phyloP scores from a whole-genome alignment of 2,329 filamentous ascomycete genomes.

The Curvularia verruculosa region DNA sequence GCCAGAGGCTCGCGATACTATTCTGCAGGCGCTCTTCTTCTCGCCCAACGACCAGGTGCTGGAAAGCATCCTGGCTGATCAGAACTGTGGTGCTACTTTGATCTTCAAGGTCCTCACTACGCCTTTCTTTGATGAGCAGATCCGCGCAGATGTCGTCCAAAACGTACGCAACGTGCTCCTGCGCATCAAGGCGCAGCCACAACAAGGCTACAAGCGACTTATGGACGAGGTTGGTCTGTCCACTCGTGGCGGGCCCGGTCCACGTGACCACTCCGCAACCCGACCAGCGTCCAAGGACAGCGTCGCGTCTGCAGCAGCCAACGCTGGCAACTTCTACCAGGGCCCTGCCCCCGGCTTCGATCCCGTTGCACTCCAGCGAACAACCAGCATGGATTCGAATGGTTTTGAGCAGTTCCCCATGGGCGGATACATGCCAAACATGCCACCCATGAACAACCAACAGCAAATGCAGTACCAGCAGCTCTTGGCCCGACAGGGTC shows the following conservation, averaged over 20 bases:
- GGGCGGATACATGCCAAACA: conserved; percentile 47
- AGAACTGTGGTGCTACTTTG: conserved; percentile 88
- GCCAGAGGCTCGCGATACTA: conserved; percentile 85
- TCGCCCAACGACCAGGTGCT: conserved; percentile 83
- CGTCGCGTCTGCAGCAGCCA: conserved; percentile 34
- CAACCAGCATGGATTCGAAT: conserved; percentile 57
- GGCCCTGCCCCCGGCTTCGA: conserved; percentile 49
- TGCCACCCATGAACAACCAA: conserved; percentile 52
- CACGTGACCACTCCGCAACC: conserved; percentile 46
- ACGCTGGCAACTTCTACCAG: conserved; percentile 46
- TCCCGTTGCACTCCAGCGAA: conserved; percentile 53
- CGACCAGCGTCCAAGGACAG: conserved; percentile 48
- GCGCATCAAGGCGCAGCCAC: conserved; percentile 89
- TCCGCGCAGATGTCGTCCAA: conserved; percentile 85
- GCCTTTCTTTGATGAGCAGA: conserved; percentile 93
- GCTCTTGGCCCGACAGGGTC: conserved; percentile 57
- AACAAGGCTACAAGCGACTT: conserved; percentile 94
- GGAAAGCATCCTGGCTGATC: conserved; percentile 89
- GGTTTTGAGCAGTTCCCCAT: conserved; percentile 54
- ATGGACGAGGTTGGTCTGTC: conserved; percentile 98
- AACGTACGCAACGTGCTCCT: conserved; percentile 89
- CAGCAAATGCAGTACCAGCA: conserved; percentile 65
- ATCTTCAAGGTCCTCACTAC: conserved; percentile 99
- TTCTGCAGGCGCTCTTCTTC: conserved; percentile 91
- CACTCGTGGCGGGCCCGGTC: conserved; percentile 52